Conservation (phyloP, 768 basidiomycete genomes). For the Coprinellus micaceus region DNA sequence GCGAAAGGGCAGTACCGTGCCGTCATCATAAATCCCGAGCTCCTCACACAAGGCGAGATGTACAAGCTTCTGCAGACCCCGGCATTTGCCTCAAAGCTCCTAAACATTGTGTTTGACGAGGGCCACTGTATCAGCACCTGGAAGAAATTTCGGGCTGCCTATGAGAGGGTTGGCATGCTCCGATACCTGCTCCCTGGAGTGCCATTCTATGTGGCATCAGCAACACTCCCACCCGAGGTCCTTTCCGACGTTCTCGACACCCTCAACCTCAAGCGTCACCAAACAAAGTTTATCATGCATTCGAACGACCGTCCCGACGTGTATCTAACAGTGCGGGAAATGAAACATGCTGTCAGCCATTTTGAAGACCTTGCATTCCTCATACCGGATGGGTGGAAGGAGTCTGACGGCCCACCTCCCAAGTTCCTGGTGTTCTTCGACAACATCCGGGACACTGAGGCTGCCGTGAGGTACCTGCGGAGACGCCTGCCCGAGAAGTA, state of each 20-base stretch:
- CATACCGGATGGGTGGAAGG: slow-evolving; percentile 5
- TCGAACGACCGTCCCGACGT: slow-evolving; percentile 21
- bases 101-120: slow-evolving; percentile 32
- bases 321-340: slow-evolving; percentile 8
- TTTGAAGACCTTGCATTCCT: slow-evolving; percentile 15
- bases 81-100: slow-evolving; percentile 19
- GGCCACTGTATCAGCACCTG: slow-evolving; percentile 33
- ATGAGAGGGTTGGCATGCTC: slow-evolving; percentile 18
- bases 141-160: slow-evolving; percentile 28
- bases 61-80: neutral
- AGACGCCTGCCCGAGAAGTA: slow-evolving; percentile 5
- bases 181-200: slow-evolving; percentile 8
- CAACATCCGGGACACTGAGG: slow-evolving; percentile 17
- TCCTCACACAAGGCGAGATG: neutral
- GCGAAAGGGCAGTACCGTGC: slow-evolving; percentile 14
- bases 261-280: slow-evolving; percentile 7
- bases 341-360: slow-evolving; percentile 9
- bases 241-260: slow-evolving; percentile 13
- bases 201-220: slow-evolving; percentile 18
- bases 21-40: slow-evolving; percentile 18
- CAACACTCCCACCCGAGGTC: slow-evolving; percentile 16
- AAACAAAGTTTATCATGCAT: slow-evolving; percentile 5
- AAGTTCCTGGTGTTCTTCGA: slow-evolving; percentile 28
- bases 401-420: neutral
- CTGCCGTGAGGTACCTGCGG: neutral